Base-by-base conservation (phyloP, 176 grass and related monocot species). In the Tillandsia fasciculata region DNA sequence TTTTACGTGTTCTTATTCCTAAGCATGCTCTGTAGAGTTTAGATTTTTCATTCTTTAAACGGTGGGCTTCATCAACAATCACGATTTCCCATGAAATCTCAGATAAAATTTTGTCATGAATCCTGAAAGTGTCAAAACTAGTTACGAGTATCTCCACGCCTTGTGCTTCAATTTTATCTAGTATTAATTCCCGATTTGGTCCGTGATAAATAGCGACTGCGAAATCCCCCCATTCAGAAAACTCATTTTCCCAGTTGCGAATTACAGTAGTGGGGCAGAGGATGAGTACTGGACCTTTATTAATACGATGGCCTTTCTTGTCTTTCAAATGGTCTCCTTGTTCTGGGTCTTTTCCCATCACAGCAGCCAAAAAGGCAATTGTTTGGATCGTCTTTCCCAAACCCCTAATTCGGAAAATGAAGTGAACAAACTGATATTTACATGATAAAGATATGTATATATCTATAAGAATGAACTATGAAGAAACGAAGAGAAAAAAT, bases 371-470 rank as follows among this genome's bases (percentile, higher is more conserved):
- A 72, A 92, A 92, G 73, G 92, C 92, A 77, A 92, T 96, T 64
- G 89, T 89, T 76, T 96, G 92, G 72, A 96, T 96, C 50, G 92
- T 96, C 80, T 96, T 96, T 57, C 92, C 92, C 76, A 96, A 76
- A 28, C 92, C 92, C 92, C 88, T 96, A 79, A 50, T 75, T 72
- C 58, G 33, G 33, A 87, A 53, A 48, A 70, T 27, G 57, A 78
- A 52, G 72, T 74, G 70, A 15, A 81, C 23, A 77, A 56, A 57
- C 70, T 71, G 70, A 61, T 12, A 68, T 48, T 51, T 15, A 49
- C 64, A 11, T 71, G 63, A 59, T 15, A 71, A 48, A 59, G 59
- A 24, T 73, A 2, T 24, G 24, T 24, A 1, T 50, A 23, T 42
- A 42, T 42, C 33, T 56, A n/a, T 18, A 61, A 61, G 22, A 2